phyloP scores from a whole-genome alignment of 345 rosid species.

The Eucalyptus leucophloia region DNA sequence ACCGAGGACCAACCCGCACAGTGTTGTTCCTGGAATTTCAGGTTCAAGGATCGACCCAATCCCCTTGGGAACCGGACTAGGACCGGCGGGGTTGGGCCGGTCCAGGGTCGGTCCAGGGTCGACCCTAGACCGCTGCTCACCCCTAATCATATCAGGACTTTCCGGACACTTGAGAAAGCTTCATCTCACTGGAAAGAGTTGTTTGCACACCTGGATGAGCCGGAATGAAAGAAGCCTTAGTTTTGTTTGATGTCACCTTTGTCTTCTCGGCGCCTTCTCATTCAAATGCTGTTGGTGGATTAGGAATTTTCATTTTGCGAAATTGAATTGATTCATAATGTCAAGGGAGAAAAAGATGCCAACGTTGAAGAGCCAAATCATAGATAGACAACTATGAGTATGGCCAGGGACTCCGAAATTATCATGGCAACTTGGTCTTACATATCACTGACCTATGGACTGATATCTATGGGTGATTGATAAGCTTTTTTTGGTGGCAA shows the following conservation, averaged over 20 bases:
- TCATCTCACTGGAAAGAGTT: slow-evolving; percentile 36
- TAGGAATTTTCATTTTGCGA: background rate
- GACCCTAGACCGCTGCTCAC: too few species aligned
- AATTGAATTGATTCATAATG: background rate
- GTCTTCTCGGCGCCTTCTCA: background rate
- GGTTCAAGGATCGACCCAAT: too few species aligned
- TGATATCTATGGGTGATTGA: background rate
- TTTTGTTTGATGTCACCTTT: background rate
- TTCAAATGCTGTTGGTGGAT: background rate
- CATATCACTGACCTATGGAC: background rate
- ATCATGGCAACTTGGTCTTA: background rate
- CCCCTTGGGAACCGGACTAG: too few species aligned
- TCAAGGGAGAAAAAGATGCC: background rate
- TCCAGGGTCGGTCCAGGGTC: too few species aligned
- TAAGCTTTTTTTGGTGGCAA: background rate
- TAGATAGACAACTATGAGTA: background rate
- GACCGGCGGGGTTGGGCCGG: too few species aligned
- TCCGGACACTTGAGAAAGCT: slow-evolving; percentile 65
- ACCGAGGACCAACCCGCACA: too few species aligned
- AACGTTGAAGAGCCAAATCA: background rate
- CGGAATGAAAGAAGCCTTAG: slow-evolving; percentile 1
- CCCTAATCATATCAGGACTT: slow-evolving; percentile 68
- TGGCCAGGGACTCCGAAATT: background rate
- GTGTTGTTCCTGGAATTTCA: too few species aligned
- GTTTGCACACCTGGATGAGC: slow-evolving; percentile 49